Conservation (phyloP, 805 yeast species). For the Torulaspora quercuum region DNA sequence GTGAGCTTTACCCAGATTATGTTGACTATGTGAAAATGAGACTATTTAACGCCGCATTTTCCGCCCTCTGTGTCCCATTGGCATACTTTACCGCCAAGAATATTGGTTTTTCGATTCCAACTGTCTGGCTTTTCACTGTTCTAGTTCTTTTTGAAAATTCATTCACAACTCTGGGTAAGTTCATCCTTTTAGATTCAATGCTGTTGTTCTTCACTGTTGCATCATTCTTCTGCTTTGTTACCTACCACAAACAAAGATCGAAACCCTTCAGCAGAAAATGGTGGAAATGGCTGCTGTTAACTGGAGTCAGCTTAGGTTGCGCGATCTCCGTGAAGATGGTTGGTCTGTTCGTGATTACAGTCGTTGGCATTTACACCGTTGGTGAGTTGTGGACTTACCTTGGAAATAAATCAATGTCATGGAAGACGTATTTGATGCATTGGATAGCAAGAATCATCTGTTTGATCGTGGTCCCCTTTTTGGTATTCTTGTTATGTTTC, state of each 20-base stretch:
- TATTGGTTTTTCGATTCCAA: slow-evolving; percentile 48
- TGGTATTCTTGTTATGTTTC: slow-evolving; percentile 62
- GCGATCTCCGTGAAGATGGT: slow-evolving; percentile 95
- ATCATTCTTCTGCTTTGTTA: slow-evolving; percentile 58
- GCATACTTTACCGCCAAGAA: slow-evolving; percentile 68
- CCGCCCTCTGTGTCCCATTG: slow-evolving; percentile 63
- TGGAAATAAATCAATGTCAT: slow-evolving; percentile 59
- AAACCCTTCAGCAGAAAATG: slow-evolving; percentile 67
- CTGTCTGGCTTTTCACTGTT: slow-evolving; percentile 58
- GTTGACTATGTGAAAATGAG: slow-evolving; percentile 65
- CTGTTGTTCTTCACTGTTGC: slow-evolving; percentile 70
- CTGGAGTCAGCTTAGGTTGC: slow-evolving; percentile 86
- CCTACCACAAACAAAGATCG: slow-evolving; percentile 48
- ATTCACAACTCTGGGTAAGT: slow-evolving; percentile 66
- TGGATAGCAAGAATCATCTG: slow-evolving; percentile 65
- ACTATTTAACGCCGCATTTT: slow-evolving; percentile 64
- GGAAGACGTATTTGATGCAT: slow-evolving; percentile 51
- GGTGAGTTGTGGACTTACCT: slow-evolving; percentile 83
- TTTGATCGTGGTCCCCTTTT: slow-evolving; percentile 61
- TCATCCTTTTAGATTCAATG: slow-evolving; percentile 74
- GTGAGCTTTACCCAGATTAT: slow-evolving; percentile 58
- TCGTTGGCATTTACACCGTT: slow-evolving; percentile 86
- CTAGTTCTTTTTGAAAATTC: slow-evolving; percentile 66
- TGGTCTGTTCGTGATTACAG: slow-evolving; percentile 82
- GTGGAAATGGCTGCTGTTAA: slow-evolving; percentile 89